A percentile compares a stretch with the other conserved stretches of the same genome.
phyloP scores from a whole-genome alignment of 2,329 filamentous ascomycete genomes.

The Westerdykella sp. region DNA sequence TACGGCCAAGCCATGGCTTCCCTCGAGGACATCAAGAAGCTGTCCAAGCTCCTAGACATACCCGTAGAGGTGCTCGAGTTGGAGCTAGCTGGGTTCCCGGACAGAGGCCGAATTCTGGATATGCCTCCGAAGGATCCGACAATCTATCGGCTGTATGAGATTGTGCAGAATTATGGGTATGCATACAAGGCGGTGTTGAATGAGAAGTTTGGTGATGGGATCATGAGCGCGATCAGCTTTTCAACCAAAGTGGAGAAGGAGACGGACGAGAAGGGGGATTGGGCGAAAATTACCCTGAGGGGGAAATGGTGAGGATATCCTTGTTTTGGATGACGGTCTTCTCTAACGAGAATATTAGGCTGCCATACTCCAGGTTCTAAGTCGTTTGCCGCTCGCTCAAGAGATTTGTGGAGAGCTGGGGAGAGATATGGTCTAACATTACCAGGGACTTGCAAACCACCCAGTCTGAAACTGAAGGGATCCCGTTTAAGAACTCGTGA shows the following conservation, averaged over 20 bases:
- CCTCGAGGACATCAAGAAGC: slow-evolving; percentile 59
- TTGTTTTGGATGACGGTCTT: not conserved
- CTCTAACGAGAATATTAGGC: slow-evolving; percentile 30
- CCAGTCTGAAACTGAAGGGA: too few relatives aligned
- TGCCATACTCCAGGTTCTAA: slow-evolving; percentile 46
- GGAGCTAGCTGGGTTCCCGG: slow-evolving; percentile 67
- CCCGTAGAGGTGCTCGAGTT: slow-evolving; percentile 51
- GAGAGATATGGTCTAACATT: too few relatives aligned
- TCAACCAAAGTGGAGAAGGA: slow-evolving; percentile 91
- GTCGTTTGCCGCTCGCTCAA: not conserved
- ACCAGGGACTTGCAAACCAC: too few relatives aligned
- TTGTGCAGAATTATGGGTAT: slow-evolving; percentile 95
- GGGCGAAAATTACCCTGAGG: slow-evolving; percentile 77
- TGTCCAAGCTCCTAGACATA: slow-evolving; percentile 61
- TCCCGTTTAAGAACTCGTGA: too few relatives aligned
- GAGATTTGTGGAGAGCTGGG: too few relatives aligned
- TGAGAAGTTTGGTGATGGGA: slow-evolving; percentile 75
- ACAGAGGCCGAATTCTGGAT: slow-evolving; percentile 70
- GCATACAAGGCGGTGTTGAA: slow-evolving; percentile 93
- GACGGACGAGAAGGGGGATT: slow-evolving; percentile 74
- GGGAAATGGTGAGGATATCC: slow-evolving; percentile 66
- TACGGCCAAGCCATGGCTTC: slow-evolving; percentile 79
- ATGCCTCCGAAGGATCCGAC: slow-evolving; percentile 82
- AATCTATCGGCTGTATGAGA: slow-evolving; percentile 87
- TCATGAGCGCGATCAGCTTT: slow-evolving; percentile 94